Evolutionary conservation across 164 flowering plant genomes (phyloP).

Genomic region (Magnolia officinalis): DNA sequence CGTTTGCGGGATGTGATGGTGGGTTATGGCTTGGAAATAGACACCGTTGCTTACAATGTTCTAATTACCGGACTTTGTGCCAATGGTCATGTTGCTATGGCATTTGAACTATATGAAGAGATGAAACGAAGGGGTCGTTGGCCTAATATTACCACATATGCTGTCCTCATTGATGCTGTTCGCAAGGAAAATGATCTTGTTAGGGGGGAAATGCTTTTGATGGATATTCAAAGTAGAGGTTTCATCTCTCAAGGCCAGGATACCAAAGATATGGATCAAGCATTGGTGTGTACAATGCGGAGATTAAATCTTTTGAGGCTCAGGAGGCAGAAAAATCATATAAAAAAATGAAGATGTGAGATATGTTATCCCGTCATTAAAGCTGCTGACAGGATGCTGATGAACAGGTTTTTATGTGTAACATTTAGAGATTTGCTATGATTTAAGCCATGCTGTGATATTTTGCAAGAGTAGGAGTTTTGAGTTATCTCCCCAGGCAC

Average conservation of each 20-base stretch:
- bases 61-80: conserved; percentile 63
- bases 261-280: conserved; percentile 24
- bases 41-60: conserved; percentile 68
- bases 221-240: conserved; percentile 55
- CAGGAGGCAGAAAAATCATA: conserved; percentile 19
- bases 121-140: conserved; percentile 58
- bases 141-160: conserved; percentile 53
- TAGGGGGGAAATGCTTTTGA: conserved; percentile 41
- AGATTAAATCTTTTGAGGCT: conserved; percentile 36
- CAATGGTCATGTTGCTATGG: conserved; percentile 40
- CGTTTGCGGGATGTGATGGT: conserved; percentile 48
- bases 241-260: conserved; percentile 26
- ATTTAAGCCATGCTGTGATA: too few relatives aligned
- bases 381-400: too few relatives aligned
- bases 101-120: conserved; percentile 63
- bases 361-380: too few relatives aligned
- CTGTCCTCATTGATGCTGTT: conserved; percentile 44
- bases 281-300: conserved; percentile 32
- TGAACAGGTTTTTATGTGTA: too few relatives aligned
- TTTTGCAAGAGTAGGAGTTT: too few relatives aligned
- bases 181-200: conserved; percentile 20
- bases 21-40: conserved; percentile 44
- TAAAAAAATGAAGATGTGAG: neutral
- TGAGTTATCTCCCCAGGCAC: too few relatives aligned
- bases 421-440: too few relatives aligned